Base-by-base conservation (phyloP, 83 land plant species). In the Thuja plicata region DNA sequence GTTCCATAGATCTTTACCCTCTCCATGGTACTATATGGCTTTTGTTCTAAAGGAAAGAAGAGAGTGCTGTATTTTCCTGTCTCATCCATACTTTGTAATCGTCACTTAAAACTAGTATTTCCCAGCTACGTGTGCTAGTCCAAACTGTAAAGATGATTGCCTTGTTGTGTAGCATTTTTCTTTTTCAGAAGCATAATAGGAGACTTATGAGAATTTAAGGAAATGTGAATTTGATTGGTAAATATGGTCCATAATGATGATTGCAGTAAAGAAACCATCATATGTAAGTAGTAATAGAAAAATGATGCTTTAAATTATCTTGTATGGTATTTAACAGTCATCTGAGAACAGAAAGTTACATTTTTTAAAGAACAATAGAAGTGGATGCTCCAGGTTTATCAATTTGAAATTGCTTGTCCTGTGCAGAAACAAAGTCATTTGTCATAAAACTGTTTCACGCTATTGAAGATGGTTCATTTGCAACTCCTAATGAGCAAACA, bases 391-490 rank as follows among this genome's bases (percentile, higher is more conserved):
- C 30, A 37, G 10, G 30, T 27, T 85, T 88, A 30, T 16, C n/a
- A 35, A 8, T 74, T 88, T 88, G 46, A 43, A 85, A 40, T 54
- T 84, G n/a, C 45, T 45, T 46, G 10, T 46, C n/a, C 21, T 82
- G 54, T 82, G 88, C 94, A 95, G 96, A 88, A 32, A 93, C 95
- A 89, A 92, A 94, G 76, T 8, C 89, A 19, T 95, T 95, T 87
- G 91, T 94, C 19, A 66, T 85, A 76, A 87, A 92, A 76, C 89
- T 95, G 41, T 95, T 95, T 88, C 88, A 91, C 88, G 92, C 92
- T n/a, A 87, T 95, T n/a, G 95, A 94, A 83, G 94, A 95, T 87
- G 96, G 94, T 80, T 90, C 94, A 41, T 85, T 94, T 81, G 40
- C 87, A 60, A 74, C 86, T 45, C 41, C 85, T 82, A 87, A 76